These are phyloP conservation scores for Grosmannia clavigera DNA, from an alignment of 2,329 filamentous ascomycete species.

Conservation along the genomic window DNA sequence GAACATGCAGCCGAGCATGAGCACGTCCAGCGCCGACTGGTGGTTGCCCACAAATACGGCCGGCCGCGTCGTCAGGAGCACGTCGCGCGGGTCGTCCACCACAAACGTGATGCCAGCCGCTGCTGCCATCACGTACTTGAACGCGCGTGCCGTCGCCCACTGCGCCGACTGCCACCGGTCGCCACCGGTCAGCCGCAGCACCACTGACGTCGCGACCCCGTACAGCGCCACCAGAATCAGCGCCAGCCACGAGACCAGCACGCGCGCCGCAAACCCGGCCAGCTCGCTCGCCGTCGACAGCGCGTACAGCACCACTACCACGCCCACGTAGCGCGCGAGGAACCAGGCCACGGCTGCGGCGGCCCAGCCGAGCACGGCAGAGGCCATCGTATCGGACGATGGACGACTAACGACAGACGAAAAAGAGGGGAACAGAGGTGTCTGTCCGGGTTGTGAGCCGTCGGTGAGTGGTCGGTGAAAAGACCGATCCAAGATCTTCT, in stretches of 20 bases:
- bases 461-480: no score
- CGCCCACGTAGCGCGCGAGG: slow-evolving; percentile 36
- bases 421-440: neutral
- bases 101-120: slow-evolving; percentile 69
- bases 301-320: slow-evolving; percentile 47
- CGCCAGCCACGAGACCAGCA: slow-evolving; percentile 51
- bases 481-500: neutral
- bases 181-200: slow-evolving; percentile 58
- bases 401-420: neutral
- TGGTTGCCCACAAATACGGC: slow-evolving; percentile 92
- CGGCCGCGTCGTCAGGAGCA: slow-evolving; percentile 55
- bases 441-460: no score
- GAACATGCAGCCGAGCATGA: slow-evolving; percentile 82
- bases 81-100: slow-evolving; percentile 52
- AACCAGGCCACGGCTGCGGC: slow-evolving; percentile 29
- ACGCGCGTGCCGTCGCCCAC: slow-evolving; percentile 69
- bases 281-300: slow-evolving; percentile 45
- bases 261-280: slow-evolving; percentile 57
- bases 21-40: slow-evolving; percentile 89
- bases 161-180: slow-evolving; percentile 56
- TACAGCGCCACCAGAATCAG: slow-evolving; percentile 52
- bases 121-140: slow-evolving; percentile 65
- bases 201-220: slow-evolving; percentile 62
- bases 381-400: neutral
- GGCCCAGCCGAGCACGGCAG: neutral